phyloP scores from a whole-genome alignment of 345 rosid species.

The sweet orange (Citrus sinensis) region DVS_A1.0 CM039164.1:3734501-3735000 shows the following conservation, averaged over 20 bases:
- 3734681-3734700: constrained; percentile 72
- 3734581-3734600: not conserved
- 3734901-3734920: constrained; percentile 93
- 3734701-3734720: constrained; percentile 88
- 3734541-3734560: constrained; percentile 4
- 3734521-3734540: constrained; percentile 16
- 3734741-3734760: constrained; percentile 99
- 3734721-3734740: constrained; percentile 99
- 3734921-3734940: constrained; percentile 83
- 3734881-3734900: constrained; percentile 86
- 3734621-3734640: constrained; percentile 17
- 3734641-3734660: constrained; percentile 36
- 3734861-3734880: constrained; percentile 98
- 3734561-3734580: constrained; percentile 26
- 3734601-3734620: not conserved
- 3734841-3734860: constrained; percentile 91
- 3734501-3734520: constrained; percentile 35
- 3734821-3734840: constrained; percentile 74
- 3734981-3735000: constrained; percentile 32
- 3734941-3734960: constrained; percentile 95
- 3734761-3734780: constrained; percentile 90
- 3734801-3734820: constrained; percentile 69
- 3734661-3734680: constrained; percentile 35
- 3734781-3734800: constrained; percentile 91
- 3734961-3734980: constrained; percentile 60